Percentiles rank a stretch among this genome's conserved stretches.
Evolutionary conservation across 2,329 filamentous ascomycete species (phyloP).

Genomic region (Orbilia oligospora): DNA sequence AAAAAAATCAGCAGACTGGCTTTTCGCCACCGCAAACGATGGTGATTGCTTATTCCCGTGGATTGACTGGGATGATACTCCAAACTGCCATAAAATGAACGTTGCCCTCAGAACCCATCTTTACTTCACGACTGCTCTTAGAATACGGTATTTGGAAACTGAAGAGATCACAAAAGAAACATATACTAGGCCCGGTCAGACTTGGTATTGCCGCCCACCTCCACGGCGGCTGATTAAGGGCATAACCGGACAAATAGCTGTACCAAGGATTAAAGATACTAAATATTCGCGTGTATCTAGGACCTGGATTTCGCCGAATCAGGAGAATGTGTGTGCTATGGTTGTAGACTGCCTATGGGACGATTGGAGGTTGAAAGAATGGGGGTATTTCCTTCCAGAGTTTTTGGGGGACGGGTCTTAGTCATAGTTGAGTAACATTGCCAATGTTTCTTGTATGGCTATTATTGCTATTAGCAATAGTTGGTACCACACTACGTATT

Average conservation of each 20-base stretch:
- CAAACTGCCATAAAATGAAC: not conserved
- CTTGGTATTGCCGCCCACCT: constrained; percentile 17
- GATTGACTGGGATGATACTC: not conserved
- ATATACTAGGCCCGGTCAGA: not conserved
- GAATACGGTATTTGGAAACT: not conserved
- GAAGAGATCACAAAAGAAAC: not conserved
- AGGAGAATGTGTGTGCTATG: not conserved
- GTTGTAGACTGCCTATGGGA: constrained; percentile 32
- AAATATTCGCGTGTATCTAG: not conserved
- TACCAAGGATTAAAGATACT: not conserved
- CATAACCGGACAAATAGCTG: not conserved
- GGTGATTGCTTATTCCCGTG: not conserved
- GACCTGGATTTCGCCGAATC: not conserved
- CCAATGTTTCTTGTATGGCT: not conserved
- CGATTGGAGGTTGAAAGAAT: constrained; percentile 34
- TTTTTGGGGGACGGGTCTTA: not conserved
- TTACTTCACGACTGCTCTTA: not conserved
- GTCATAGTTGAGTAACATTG: not conserved
- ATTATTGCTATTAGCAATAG: not conserved
- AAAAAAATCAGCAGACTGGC: not conserved
- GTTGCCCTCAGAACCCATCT: not conserved
- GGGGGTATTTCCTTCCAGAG: constrained; percentile 23
- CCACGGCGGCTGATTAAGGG: constrained; percentile 25
- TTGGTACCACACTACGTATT: too few relatives aligned
- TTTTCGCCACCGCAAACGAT: not conserved